Conservation (phyloP, 1,284 basidiomycete species). For the Phylloporus sp. region DNA sequence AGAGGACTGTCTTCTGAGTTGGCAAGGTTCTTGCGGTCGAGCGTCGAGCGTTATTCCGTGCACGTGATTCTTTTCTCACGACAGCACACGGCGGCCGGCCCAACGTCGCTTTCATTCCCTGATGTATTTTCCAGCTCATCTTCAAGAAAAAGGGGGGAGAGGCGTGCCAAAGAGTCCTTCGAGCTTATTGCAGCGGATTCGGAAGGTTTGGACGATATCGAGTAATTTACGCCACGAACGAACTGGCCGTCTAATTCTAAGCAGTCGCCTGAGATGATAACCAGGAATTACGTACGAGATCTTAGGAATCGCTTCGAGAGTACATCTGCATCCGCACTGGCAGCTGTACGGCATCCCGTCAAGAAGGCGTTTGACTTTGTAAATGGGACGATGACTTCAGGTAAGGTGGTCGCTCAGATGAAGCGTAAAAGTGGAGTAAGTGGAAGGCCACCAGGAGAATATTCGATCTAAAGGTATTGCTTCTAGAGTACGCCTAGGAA, state of each 20-base stretch:
- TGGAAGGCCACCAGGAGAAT: neutral
- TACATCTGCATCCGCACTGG: constrained; percentile 7
- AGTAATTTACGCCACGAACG: constrained; percentile 21
- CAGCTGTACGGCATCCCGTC: constrained; percentile 10
- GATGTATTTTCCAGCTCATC: constrained; percentile 1
- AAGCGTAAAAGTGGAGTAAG: constrained; percentile 38
- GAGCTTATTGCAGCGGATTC: constrained; percentile 24
- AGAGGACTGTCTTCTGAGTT: no score
- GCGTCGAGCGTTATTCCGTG: no score
- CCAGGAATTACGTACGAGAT: constrained; percentile 23
- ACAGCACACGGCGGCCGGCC: no score
- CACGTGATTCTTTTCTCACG: no score
- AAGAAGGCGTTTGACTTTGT: constrained; percentile 19
- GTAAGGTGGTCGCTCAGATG: constrained; percentile 27
- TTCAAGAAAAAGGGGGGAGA: constrained; percentile 35
- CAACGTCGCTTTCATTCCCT: no score
- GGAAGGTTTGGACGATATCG: constrained; percentile 37
- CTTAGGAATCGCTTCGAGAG: constrained; percentile 21
- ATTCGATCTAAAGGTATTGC: constrained; percentile 11
- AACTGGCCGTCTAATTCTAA: neutral
- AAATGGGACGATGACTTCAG: neutral
- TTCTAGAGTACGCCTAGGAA: constrained; percentile 13
- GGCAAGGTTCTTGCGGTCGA: no score
- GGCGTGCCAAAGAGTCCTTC: constrained; percentile 16
- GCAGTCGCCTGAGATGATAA: constrained; percentile 28